A percentile compares a stretch with the other conserved stretches of the same genome.
These are phyloP conservation scores for Alternaria arbusti DNA, from an alignment of 2,329 filamentous ascomycete genomes.

Conservation along the genomic window DNA sequence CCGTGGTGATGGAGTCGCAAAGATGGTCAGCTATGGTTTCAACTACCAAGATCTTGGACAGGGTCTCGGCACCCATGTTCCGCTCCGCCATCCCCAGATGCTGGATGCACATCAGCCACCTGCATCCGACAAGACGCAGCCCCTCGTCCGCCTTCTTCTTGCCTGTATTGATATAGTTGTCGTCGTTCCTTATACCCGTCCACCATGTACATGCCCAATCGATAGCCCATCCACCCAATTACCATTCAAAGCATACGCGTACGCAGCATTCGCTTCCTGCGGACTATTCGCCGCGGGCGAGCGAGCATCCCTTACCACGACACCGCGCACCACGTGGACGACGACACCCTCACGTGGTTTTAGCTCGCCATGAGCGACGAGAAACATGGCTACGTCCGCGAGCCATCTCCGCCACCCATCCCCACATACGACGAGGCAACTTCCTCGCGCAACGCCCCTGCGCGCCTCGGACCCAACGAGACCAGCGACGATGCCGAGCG, in stretches of 20 bases:
- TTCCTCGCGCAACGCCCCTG: slow-evolving; percentile 60
- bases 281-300: slow-evolving; percentile 15
- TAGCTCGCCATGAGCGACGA: slow-evolving; percentile 46
- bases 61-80: slow-evolving; percentile 20
- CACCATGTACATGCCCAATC: slow-evolving; percentile 38
- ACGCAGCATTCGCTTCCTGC: slow-evolving; percentile 2
- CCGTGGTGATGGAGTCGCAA: slow-evolving; percentile 7
- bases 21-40: slow-evolving; percentile 13
- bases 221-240: slow-evolving; percentile 20
- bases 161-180: slow-evolving; percentile 9
- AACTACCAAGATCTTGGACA: slow-evolving; percentile 18
- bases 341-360: slow-evolving; percentile 18
- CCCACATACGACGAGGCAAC: slow-evolving; percentile 84
- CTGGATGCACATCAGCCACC: slow-evolving; percentile 4
- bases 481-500: slow-evolving; percentile 75
- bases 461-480: slow-evolving; percentile 62
- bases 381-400: slow-evolving; percentile 48
- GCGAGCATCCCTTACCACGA: slow-evolving; percentile 12
- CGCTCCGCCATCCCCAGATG: slow-evolving; percentile 28
- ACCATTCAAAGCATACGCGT: not conserved
- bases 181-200: slow-evolving; percentile 23
- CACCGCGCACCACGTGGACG: slow-evolving; percentile 6
- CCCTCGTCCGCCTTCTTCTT: slow-evolving; percentile 10
- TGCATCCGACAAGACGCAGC: slow-evolving; percentile 7
- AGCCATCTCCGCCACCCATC: slow-evolving; percentile 68